Percentiles rank a stretch among this genome's conserved stretches.
Evolutionary conservation across 306 rosid species (phyloP).

Genomic region (Betula pendula): DNA sequence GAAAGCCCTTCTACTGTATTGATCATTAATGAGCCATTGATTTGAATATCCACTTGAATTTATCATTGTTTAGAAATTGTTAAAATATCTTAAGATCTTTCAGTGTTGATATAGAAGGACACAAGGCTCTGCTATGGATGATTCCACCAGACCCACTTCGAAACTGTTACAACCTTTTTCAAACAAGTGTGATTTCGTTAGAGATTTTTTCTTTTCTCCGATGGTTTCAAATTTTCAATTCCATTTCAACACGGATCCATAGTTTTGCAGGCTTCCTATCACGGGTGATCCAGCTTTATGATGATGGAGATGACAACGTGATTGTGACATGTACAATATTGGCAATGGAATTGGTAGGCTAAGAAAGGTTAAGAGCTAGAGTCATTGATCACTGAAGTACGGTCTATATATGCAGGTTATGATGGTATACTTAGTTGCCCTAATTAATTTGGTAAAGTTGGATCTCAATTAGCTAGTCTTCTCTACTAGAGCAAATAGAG

Average conservation of each 20-base stretch:
- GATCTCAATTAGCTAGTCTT: too few relatives aligned
- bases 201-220: not conserved
- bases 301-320: conserved; percentile 38
- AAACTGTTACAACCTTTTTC: too few relatives aligned
- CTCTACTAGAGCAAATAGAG: too few relatives aligned
- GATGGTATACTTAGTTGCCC: not conserved
- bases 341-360: conserved; percentile 7
- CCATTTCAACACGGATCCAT: not conserved
- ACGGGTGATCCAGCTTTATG: conserved; percentile 23
- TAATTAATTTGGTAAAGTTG: conserved; percentile 1
- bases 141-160: too few relatives aligned
- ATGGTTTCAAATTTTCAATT: not conserved
- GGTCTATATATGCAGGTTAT: not conserved
- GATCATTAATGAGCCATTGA: too few relatives aligned
- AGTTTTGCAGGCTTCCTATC: conserved; percentile 25
- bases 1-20: too few relatives aligned
- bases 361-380: conserved; percentile 14
- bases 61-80: too few relatives aligned
- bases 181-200: too few relatives aligned
- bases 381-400: conserved; percentile 16
- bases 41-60: too few relatives aligned
- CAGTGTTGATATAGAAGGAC: too few relatives aligned
- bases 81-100: too few relatives aligned
- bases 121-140: too few relatives aligned
- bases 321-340: conserved; percentile 29